Base-by-base conservation (phyloP, 345 rosid genomes). In the Boechera divaricarpa region DNA sequence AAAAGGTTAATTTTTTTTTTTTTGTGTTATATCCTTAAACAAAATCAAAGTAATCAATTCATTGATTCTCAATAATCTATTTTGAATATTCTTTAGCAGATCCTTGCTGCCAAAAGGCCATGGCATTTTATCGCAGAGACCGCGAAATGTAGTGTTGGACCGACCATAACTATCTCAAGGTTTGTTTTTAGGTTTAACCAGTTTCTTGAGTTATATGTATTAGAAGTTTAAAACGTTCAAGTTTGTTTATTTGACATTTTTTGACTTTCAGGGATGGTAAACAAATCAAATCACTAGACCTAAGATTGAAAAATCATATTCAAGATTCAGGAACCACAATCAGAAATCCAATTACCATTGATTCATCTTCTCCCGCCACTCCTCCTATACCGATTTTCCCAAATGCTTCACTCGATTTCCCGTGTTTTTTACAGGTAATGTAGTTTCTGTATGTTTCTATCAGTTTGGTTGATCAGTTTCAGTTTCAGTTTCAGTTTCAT, bases 81-180 rank as follows among this genome's bases (percentile, higher is more conserved):
- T 58, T 29, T 18, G n/a, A 35, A 31, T 15, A 6, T 64, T 38
- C 1, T 49, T 15, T 72, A 42, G 36, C 63, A 90, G 95, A 81
- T 86, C 31, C 26, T 36, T 21, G 75, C 80, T 56, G 35, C 67
- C 24, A 90, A 90, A 76, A 76, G 87, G 67, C 77, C 83, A 56
- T 48, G 83, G 79, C 77, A 82, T 63, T 71, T 80, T 31, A 26
- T 77, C 1, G n/a, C 76, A 59, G 87, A 83, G 31, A 73, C 86
- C 33, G 7, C 64, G 6, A 31, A 39, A 21, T 61, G 67, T 58
- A 76, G 63, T 63, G 75, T 70, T 29, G 83, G 82, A 65, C 70
- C 74, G 63, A 72, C 39, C 52, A 70, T 56, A 4, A 67, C 73
- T 13, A 15, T 75, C 47, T 66, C 85, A 64, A 72, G 90, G 89